Evolutionary conservation across 2,329 filamentous ascomycete genomes (phyloP).

Genomic region (Penicillium brasilianum): DNA sequence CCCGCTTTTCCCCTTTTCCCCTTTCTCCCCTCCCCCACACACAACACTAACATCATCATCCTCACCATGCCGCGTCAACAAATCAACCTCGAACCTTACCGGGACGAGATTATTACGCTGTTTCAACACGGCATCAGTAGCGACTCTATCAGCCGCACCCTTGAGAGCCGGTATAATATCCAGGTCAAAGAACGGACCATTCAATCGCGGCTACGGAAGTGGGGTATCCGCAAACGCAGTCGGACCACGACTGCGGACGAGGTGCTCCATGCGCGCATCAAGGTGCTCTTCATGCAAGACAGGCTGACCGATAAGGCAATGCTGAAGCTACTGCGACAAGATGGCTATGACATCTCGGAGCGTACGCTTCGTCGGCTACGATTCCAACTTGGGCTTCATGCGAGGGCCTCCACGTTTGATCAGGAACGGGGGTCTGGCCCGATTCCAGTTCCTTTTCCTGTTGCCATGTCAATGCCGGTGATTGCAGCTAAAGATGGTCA

Average conservation of each 20-base stretch:
- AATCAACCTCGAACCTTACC: constrained; percentile 32
- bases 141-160: constrained; percentile 30
- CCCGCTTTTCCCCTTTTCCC: background rate
- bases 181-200: constrained; percentile 33
- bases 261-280: constrained; percentile 30
- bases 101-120: constrained; percentile 31
- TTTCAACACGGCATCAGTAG: constrained; percentile 32
- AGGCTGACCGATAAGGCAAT: constrained; percentile 34
- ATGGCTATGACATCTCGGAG: constrained; percentile 34
- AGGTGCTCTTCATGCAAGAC: constrained; percentile 28
- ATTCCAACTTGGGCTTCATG: constrained; percentile 33
- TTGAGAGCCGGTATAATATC: constrained; percentile 31
- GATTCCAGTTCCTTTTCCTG: constrained; percentile 3
- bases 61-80: constrained; percentile 31
- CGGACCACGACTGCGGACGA: constrained; percentile 32
- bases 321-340: constrained; percentile 29
- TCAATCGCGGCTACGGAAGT: constrained; percentile 34
- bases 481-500: constrained; percentile 12
- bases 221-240: constrained; percentile 34
- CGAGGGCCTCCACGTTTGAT: constrained; percentile 21
- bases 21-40: background rate
- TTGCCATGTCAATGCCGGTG: constrained; percentile 12
- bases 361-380: constrained; percentile 31
- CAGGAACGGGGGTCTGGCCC: constrained; percentile 14
- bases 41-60: background rate